These are phyloP conservation scores for Opeltia flavorubescens DNA, from an alignment of 495 filamentous ascomycete species.

Conservation along the genomic window DNA sequence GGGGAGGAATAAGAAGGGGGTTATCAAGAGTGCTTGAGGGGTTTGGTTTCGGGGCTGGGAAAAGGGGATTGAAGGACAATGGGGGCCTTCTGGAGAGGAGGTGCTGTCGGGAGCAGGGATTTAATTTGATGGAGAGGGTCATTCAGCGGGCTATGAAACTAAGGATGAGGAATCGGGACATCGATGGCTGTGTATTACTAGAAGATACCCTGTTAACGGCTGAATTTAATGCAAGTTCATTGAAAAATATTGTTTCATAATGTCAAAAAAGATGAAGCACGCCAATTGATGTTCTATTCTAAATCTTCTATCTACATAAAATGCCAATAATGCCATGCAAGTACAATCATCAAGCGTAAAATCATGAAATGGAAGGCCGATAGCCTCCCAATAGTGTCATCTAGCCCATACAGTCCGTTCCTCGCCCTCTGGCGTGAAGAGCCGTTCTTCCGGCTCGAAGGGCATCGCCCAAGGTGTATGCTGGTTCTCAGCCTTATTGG, in stretches of 20 bases:
- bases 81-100: background rate
- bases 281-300: background rate
- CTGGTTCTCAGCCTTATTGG: conserved; percentile 1
- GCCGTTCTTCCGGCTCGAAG: conserved; percentile 5
- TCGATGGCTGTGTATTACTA: no score
- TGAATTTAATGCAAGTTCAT: no score
- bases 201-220: no score
- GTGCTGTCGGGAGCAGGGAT: no score
- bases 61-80: background rate
- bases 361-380: background rate
- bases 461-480: conserved; percentile 11
- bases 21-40: background rate
- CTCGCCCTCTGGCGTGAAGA: conserved; percentile 8
- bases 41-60: background rate
- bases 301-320: background rate
- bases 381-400: conserved; percentile 3
- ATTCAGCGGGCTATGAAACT: no score
- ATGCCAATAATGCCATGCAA: conserved; percentile 1
- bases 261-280: background rate
- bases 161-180: no score
- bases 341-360: background rate
- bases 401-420: conserved; percentile 7
- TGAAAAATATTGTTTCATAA: background rate
- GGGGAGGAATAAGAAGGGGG: conserved; percentile 11
- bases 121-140: no score